phyloP scores from a whole-genome alignment of 345 rosid species.

The Corchorus capsularis region DNA sequence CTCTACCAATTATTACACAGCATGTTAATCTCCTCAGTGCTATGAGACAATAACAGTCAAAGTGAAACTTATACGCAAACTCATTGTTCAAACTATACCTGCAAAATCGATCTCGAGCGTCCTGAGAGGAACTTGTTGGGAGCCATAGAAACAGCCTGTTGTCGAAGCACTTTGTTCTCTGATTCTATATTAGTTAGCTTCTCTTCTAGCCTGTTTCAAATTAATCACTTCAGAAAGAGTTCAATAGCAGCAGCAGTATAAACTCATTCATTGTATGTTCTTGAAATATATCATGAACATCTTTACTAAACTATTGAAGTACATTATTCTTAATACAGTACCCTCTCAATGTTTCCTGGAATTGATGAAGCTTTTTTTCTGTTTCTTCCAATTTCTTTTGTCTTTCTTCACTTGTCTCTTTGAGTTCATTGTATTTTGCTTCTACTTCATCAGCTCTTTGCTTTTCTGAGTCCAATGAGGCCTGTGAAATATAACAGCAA shows the following conservation, averaged over 20 bases:
- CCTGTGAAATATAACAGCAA: conserved; percentile 37
- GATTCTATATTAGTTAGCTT: conserved; percentile 80
- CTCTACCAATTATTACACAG: conserved; percentile 53
- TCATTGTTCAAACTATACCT: conserved; percentile 42
- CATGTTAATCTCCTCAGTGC: conserved; percentile 15
- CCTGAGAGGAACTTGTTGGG: conserved; percentile 94
- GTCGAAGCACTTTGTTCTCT: conserved; percentile 87
- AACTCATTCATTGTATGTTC: neutral
- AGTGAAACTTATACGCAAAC: neutral
- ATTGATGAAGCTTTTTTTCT: conserved; percentile 68
- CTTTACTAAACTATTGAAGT: neutral
- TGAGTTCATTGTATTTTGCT: conserved; percentile 54
- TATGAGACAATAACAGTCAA: conserved; percentile 7
- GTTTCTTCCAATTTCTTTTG: conserved; percentile 64
- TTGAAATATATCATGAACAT: neutral
- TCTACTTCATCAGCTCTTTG: conserved; percentile 62
- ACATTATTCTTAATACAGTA: conserved; percentile 26
- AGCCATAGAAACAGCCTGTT: conserved; percentile 92
- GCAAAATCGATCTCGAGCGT: conserved; percentile 86
- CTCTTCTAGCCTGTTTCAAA: conserved; percentile 72
- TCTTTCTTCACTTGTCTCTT: conserved; percentile 55
- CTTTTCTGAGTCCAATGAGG: conserved; percentile 61
- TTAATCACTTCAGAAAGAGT: conserved; percentile 15
- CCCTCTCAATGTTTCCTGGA: conserved; percentile 82
- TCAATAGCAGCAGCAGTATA: conserved; percentile 15